Base-by-base conservation (phyloP, 169 alveolate genomes). In the Eimeria tenella region DNA sequence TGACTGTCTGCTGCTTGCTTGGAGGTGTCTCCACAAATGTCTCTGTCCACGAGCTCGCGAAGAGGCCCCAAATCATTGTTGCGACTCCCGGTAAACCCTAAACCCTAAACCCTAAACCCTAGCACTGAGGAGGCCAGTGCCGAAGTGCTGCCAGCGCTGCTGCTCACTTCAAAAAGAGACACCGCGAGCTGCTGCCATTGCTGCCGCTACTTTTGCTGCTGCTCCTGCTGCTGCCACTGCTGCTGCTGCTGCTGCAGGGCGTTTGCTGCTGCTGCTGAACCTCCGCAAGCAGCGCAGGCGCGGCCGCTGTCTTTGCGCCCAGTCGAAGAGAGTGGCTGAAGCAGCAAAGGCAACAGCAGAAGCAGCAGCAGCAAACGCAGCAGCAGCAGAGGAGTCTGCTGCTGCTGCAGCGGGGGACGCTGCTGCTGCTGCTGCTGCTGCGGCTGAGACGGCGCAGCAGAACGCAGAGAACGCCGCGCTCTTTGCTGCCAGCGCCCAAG, bases 241-340 rank as follows among this genome's bases (percentile, higher is more conserved):
- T 31, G 42, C 42, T 31, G 79, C 79, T n/a, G 79, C 79, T 8
- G n/a, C 79, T 15, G 79, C 79, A 21, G 79, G 50, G 42, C 79
- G 79, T n/a, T 23, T 68, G 79, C 21, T 15, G 79, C 79, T n/a
- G 79, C 79, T 15, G 13, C 10, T 15, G 79, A 68, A 68, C 49
- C 42, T 13, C 31, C 21, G 42, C 49, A 68, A 23, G 50, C 21
- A 21, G 50, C 50, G 31, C 42, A n/a, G 31, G n/a, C 21, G 79
- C 21, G 79, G 79, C n/a, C 21, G 21, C 15, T 21, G 79, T 68
- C 79, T 21, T 11, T 68, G 79, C 79, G 42, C 50, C 13, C 11
- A 21, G 79, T n/a, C 50, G 42, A 11, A 23, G 49, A 17, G 79
- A 23, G n/a, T 15, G 13, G 42, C 79, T 2, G 79, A 15, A 11